phyloP scores from a whole-genome alignment of 352 stramenopile species.

The Phytophthora hybrid region DNA sequence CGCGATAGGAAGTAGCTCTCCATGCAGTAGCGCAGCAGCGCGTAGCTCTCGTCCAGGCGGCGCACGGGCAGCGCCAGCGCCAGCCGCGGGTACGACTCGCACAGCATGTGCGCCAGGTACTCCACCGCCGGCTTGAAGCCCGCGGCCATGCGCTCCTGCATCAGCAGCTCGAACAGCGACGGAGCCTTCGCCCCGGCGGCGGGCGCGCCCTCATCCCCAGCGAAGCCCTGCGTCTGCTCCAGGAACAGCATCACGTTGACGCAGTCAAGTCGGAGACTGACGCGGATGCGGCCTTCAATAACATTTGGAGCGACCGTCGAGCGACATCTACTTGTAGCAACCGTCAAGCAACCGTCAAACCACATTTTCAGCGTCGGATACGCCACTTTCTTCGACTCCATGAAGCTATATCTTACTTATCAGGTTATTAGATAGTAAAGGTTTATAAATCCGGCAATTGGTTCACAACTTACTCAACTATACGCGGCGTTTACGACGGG shows the following conservation, averaged over 20 bases:
- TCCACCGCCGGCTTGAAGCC: conserved; percentile 81
- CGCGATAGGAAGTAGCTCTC: conserved; percentile 80
- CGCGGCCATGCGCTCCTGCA: conserved; percentile 86
- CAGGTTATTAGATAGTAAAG: too few species aligned
- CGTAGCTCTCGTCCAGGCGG: conserved; percentile 83
- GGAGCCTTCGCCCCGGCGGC: conserved; percentile 33
- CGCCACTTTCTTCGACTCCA: too few species aligned
- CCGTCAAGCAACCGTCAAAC: too few species aligned
- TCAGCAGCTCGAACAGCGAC: conserved; percentile 89
- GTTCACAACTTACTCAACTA: too few species aligned
- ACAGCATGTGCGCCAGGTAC: conserved; percentile 78
- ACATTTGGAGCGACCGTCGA: conserved; percentile 10
- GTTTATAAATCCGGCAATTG: too few species aligned
- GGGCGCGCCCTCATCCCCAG: conserved; percentile 18
- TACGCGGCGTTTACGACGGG: too few species aligned
- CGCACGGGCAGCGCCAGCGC: conserved; percentile 61
- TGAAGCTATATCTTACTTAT: neutral
- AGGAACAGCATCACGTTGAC: conserved; percentile 74
- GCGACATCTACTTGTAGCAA: neutral
- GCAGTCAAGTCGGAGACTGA: conserved; percentile 12
- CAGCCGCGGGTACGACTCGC: conserved; percentile 78
- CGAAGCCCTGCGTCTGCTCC: conserved; percentile 83
- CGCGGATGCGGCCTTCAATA: neutral
- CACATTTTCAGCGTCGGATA: neutral
- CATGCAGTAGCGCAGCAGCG: conserved; percentile 61